phyloP scores from a whole-genome alignment of 2,329 filamentous ascomycete species.

The Aspergillus intermedius region DNA sequence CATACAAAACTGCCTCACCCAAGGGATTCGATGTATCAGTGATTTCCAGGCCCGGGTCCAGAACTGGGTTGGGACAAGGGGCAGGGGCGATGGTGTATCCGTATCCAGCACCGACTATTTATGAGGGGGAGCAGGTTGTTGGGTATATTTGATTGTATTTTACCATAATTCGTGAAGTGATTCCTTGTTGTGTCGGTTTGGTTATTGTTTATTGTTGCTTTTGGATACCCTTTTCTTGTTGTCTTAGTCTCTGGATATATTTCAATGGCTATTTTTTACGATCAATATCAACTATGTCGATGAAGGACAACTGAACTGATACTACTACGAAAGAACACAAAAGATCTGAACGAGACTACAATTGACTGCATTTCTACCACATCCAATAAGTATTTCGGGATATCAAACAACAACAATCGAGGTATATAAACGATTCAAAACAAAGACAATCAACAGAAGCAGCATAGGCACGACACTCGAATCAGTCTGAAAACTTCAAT shows the following conservation, averaged over 20 bases:
- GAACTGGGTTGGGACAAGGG: constrained; percentile 7
- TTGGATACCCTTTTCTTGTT: constrained; percentile 8
- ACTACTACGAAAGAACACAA: too few relatives aligned
- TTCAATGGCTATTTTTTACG: too few relatives aligned
- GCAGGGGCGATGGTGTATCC: constrained; percentile 3
- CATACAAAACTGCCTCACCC: constrained; percentile 1
- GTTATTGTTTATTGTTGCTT: too few relatives aligned
- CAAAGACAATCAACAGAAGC: constrained; percentile 3
- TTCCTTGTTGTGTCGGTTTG: too few relatives aligned
- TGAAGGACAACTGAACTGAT: too few relatives aligned
- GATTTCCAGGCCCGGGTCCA: constrained; percentile 2
- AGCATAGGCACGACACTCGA: constrained; percentile 8
- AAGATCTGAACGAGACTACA: not conserved
- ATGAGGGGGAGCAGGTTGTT: constrained; percentile 13
- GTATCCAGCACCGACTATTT: constrained; percentile 14
- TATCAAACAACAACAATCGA: constrained; percentile 8
- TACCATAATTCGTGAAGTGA: too few relatives aligned
- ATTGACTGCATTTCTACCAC: not conserved
- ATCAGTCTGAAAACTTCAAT: not conserved
- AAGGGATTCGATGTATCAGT: constrained; percentile 14
- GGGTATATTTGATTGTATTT: too few relatives aligned
- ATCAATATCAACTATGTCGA: not conserved
- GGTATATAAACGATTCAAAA: constrained; percentile 15
- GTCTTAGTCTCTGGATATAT: not conserved
- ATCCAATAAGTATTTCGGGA: constrained; percentile 2